A percentile compares a stretch with the other conserved stretches of the same genome.
phyloP scores from a whole-genome alignment of 345 rosid genomes.

The Camelina hispida region DNA sequence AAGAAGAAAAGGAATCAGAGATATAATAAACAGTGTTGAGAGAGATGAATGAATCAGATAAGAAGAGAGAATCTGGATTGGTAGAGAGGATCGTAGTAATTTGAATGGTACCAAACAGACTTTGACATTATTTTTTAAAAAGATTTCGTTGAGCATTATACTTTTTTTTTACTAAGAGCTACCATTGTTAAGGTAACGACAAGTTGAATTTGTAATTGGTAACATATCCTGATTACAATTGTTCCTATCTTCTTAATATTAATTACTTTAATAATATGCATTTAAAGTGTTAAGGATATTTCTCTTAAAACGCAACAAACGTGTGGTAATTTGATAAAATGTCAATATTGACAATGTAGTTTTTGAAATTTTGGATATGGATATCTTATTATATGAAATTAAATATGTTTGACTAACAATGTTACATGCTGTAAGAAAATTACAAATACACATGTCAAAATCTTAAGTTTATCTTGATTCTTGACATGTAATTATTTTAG shows the following conservation, averaged over 20 bases:
- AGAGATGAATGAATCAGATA: constrained; percentile 4
- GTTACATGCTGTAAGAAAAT: too few species aligned
- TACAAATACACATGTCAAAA: too few species aligned
- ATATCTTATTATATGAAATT: neutral
- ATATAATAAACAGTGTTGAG: constrained; percentile 8
- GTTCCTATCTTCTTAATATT: neutral
- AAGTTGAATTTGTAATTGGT: neutral
- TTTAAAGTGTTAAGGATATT: neutral
- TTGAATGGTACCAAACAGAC: constrained; percentile 25
- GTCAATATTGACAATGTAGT: neutral
- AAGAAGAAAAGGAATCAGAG: constrained; percentile 25
- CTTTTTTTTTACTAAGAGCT: constrained; percentile 1
- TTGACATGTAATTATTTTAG: too few species aligned
- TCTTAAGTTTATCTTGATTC: too few species aligned
- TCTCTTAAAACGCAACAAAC: neutral
- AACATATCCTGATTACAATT: neutral
- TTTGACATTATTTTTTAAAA: neutral
- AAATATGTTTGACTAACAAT: neutral
- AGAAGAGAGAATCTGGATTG: constrained; percentile 29
- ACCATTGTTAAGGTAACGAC: constrained; percentile 4
- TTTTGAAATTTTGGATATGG: neutral
- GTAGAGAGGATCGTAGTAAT: constrained; percentile 10
- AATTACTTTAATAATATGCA: neutral
- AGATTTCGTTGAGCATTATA: neutral
- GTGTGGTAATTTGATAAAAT: neutral